Conservation (phyloP, 2,329 filamentous ascomycete genomes). For the Alternaria atra region DNA sequence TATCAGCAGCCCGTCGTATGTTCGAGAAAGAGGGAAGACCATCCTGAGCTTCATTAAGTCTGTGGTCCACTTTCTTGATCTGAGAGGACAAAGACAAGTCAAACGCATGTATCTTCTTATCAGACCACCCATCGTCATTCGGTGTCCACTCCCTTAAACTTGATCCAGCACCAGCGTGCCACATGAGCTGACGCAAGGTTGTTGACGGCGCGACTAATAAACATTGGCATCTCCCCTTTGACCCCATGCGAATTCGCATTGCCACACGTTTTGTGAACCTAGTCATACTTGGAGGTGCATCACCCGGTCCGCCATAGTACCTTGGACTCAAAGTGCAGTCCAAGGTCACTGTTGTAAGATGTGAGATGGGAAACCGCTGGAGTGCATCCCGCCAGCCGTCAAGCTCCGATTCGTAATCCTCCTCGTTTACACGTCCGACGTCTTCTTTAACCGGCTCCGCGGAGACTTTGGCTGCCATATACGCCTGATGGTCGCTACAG, state of each 20-base stretch:
- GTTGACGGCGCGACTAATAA: conserved; percentile 2
- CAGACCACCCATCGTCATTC: conserved; percentile 1
- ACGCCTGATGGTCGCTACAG: neutral
- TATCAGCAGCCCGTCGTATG: neutral
- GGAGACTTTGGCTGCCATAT: neutral
- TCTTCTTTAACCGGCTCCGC: neutral
- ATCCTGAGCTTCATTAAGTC: neutral
- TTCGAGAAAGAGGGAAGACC: neutral
- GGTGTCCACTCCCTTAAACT: neutral
- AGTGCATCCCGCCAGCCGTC: conserved; percentile 4
- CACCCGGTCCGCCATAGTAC: conserved; percentile 1
- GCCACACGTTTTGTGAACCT: conserved; percentile 1
- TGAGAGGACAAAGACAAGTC: neutral
- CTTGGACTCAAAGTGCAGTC: conserved; percentile 1
- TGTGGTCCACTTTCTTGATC: neutral
- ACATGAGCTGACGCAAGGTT: neutral
- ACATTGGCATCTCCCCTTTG: conserved; percentile 1
- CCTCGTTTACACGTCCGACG: neutral
- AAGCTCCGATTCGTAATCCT: neutral
- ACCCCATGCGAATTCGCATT: neutral
- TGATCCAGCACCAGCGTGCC: neutral
- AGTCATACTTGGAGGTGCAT: conserved; percentile 1
- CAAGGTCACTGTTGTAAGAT: conserved; percentile 1
- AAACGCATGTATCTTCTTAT: neutral
- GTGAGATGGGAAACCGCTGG: neutral